phyloP scores from a whole-genome alignment of 805 yeast genomes.

The Scheffersomyces lignosus region DNA sequence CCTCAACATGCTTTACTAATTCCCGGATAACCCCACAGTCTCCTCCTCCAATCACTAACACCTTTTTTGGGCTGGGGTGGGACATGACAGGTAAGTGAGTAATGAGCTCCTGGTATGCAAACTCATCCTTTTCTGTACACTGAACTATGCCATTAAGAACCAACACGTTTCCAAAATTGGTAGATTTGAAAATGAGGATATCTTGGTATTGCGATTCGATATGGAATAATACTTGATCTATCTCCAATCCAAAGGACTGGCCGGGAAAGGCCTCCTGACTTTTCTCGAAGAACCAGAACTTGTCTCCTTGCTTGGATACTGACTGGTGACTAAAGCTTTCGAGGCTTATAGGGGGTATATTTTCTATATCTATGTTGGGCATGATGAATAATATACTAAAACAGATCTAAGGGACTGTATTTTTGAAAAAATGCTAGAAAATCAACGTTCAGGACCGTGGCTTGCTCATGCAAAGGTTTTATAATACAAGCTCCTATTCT shows the following conservation, averaged over 20 bases:
- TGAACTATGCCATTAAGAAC: slow-evolving; percentile 90
- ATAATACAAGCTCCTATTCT: no score
- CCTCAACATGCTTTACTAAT: slow-evolving; percentile 65
- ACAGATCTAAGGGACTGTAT: no score
- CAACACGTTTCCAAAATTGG: slow-evolving; percentile 80
- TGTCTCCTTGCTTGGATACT: slow-evolving; percentile 23
- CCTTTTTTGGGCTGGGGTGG: slow-evolving; percentile 72
- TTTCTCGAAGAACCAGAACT: slow-evolving; percentile 75
- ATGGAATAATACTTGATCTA: slow-evolving; percentile 64
- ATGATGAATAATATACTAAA: neutral
- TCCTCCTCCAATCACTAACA: slow-evolving; percentile 92
- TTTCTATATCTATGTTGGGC: neutral
- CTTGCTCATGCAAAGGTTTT: no score
- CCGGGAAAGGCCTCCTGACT: slow-evolving; percentile 80
- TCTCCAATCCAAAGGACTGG: slow-evolving; percentile 71
- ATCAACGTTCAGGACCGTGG: no score
- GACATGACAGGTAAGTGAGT: slow-evolving; percentile 78
- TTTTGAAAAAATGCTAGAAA: no score
- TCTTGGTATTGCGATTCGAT: slow-evolving; percentile 76
- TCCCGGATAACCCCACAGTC: slow-evolving; percentile 95
- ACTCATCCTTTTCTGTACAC: slow-evolving; percentile 90
- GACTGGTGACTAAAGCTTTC: slow-evolving; percentile 27
- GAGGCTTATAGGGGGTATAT: slow-evolving; percentile 9
- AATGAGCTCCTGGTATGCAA: slow-evolving; percentile 91
- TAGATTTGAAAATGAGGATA: slow-evolving; percentile 72